Evolutionary conservation across 352 stramenopile genomes (phyloP).

Genomic region (Phytophthora pluvialis): DNA sequence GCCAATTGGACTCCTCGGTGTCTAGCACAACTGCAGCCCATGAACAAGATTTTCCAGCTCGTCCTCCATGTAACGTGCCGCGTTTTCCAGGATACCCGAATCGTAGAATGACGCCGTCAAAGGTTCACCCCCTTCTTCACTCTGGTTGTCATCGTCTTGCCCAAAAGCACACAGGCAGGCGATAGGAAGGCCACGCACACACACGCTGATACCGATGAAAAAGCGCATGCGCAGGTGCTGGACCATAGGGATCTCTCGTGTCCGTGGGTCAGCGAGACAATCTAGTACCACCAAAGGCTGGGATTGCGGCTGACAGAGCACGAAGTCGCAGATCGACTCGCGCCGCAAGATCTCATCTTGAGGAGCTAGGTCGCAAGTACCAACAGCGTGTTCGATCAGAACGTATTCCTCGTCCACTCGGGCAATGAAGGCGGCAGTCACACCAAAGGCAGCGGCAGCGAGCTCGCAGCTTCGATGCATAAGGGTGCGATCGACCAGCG

Average conservation of each 20-base stretch:
- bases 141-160: conserved; percentile 40
- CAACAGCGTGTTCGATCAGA: conserved; percentile 57
- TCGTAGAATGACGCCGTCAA: conserved; percentile 44
- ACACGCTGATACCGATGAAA: conserved; percentile 59
- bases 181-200: conserved; percentile 58
- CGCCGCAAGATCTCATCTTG: conserved; percentile 47
- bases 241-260: conserved; percentile 60
- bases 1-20: neutral
- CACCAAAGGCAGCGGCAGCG: conserved; percentile 49
- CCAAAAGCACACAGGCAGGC: conserved; percentile 64
- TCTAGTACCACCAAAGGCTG: conserved; percentile 57
- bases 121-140: conserved; percentile 22
- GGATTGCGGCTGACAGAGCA: conserved; percentile 50
- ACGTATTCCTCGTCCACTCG: conserved; percentile 57
- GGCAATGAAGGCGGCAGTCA: conserved; percentile 59
- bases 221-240: conserved; percentile 58
- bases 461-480: conserved; percentile 69
- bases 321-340: conserved; percentile 65
- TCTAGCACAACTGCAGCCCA: conserved; percentile 44
- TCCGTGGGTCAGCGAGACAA: conserved; percentile 53
- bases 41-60: conserved; percentile 57
- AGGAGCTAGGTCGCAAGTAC: conserved; percentile 27
- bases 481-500: conserved; percentile 57
- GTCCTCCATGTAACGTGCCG: conserved; percentile 48
- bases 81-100: conserved; percentile 46